A percentile compares a stretch with the other conserved stretches of the same genome.
Evolutionary conservation across 2,329 filamentous ascomycete genomes (phyloP).

Genomic region (Verticillium zaregamsianum): DNA sequence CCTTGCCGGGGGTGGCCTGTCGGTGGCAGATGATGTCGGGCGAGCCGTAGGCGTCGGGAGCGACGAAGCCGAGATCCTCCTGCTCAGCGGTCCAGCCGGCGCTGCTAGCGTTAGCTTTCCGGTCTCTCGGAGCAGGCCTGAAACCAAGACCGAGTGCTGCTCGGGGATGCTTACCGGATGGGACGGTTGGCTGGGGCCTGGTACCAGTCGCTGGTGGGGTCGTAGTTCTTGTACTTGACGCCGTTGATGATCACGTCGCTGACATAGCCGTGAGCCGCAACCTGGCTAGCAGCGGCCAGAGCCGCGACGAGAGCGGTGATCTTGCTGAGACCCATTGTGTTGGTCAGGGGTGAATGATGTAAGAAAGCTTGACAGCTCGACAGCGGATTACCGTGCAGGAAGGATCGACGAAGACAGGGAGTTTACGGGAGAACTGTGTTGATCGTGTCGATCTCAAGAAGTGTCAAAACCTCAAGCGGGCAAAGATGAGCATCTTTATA

Average conservation of each 20-base stretch:
- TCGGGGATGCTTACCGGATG: not conserved
- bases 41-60: conserved; percentile 34
- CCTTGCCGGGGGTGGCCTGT: conserved; percentile 31
- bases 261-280: conserved; percentile 37
- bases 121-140: not conserved
- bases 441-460: not conserved
- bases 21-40: conserved; percentile 47
- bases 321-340: conserved; percentile 17
- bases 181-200: conserved; percentile 6
- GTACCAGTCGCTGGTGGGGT: conserved; percentile 18
- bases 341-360: not conserved
- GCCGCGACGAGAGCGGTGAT: conserved; percentile 15
- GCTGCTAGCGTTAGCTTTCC: conserved; percentile 6
- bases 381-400: not conserved
- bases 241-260: conserved; percentile 38
- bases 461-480: not conserved
- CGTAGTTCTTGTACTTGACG: conserved; percentile 36
- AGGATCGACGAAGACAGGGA: not conserved
- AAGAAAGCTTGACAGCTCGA: not conserved
- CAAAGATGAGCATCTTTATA: conserved; percentile 1
- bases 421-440: not conserved
- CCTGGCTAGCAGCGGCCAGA: conserved; percentile 18
- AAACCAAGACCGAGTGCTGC: no score
- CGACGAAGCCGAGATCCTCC: conserved; percentile 41
- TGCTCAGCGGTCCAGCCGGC: conserved; percentile 39